Conservation (phyloP, 2,329 filamentous ascomycete species). For the Tolypocladium ovalisporum region DNA sequence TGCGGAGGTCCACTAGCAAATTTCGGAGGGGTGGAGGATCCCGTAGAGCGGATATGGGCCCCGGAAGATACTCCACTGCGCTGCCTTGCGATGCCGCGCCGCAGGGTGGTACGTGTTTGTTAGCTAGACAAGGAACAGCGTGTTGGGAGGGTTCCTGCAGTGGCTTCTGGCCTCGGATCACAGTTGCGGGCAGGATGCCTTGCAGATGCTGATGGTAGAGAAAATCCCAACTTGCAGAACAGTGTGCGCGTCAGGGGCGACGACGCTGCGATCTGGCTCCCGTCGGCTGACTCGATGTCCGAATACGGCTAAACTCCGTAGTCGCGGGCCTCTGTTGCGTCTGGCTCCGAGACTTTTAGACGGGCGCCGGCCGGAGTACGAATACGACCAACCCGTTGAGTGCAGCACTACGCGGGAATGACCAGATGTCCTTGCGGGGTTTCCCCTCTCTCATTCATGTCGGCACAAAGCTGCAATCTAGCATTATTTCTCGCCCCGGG, state of each 20-base stretch:
- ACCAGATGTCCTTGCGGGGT: too few relatives aligned
- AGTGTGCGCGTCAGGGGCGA: background rate
- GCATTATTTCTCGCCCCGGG: background rate
- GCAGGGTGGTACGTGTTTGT: background rate
- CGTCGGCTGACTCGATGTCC: background rate
- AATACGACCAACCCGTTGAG: too few relatives aligned
- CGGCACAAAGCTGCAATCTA: background rate
- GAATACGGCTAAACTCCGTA: constrained; percentile 1
- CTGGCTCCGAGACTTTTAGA: background rate
- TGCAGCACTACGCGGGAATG: too few relatives aligned
- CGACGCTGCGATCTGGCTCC: background rate
- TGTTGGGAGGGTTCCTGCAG: background rate
- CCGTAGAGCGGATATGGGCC: background rate
- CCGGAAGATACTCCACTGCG: background rate
- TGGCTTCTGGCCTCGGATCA: background rate
- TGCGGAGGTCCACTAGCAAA: background rate
- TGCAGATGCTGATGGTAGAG: too few relatives aligned
- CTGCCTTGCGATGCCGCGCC: background rate
- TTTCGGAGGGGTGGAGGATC: background rate
- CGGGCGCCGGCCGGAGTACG: background rate
- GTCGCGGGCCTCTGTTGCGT: background rate
- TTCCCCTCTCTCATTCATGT: background rate
- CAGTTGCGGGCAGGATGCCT: background rate
- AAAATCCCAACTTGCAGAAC: background rate
- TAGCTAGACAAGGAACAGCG: background rate